Evolutionary conservation across 1,284 basidiomycete species (phyloP), one percentile per base, ranked within the genome.

Genomic region (Papiliotrema flavescens): DNA sequence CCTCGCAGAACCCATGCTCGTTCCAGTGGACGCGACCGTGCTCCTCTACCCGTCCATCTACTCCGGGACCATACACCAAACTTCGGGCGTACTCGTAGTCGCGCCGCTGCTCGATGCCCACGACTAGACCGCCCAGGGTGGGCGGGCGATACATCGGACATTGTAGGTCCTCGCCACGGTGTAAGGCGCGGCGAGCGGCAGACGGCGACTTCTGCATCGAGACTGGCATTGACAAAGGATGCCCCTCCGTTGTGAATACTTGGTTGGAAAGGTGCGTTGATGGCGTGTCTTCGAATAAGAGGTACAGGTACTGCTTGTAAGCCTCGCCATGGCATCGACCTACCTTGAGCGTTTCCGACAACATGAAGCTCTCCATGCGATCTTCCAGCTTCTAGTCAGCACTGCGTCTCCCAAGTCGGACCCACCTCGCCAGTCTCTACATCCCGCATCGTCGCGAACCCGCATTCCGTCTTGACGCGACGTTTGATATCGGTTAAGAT

Each of bases 231-330:
- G 80, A 81, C 24, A 97, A 79, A n/a, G 91, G 82, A 69, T 97
- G 94, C 0, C 92, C 93, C 74, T 97, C 93, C 0, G 93, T 97
- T 1, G 90, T 90, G 69, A 94, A 88, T 2, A 96, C 88, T 59
- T 86, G 87, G 47, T 73, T 71, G 37, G 67, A 57, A 3, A 57
- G 26, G 2, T 2, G 85, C 65, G 89, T 85, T 60, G 92, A 85
- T 32, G 91, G 70, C 61, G 91, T 90, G 7, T 83, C 82, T 65
- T 94, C 91, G 66, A 97, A 97, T 22, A 95, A 80, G 47, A 97
- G 81, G 75, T 85, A 96, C 14, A 96, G 81, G 78, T 96, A 95
- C 88, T 95, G 59, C 49, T 28, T 42, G 26, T 47, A 28, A 17
- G 23, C 46, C 44, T 17, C 24, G 15, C 14, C 15, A 28, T 32